phyloP scores from a whole-genome alignment of 208 protist genomes.

The Acanthamoeba triangularis region DNA sequence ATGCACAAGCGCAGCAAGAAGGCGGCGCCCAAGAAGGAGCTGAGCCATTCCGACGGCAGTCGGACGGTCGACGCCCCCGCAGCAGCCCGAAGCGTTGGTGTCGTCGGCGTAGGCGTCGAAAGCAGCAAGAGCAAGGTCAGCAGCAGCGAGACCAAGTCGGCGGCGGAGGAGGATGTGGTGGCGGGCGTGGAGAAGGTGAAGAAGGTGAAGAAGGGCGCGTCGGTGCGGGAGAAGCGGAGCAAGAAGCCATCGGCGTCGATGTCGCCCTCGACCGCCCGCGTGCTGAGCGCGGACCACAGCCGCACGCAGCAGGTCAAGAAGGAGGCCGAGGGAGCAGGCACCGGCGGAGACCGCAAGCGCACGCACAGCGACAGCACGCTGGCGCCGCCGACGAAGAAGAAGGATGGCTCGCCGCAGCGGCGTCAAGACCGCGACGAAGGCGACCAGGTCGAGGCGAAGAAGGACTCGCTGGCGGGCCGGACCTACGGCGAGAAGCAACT shows the following conservation, averaged over 20 bases:
- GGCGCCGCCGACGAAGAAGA: neutral
- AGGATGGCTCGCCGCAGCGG: neutral
- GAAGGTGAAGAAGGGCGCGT: neutral
- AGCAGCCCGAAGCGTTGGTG: neutral
- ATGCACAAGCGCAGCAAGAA: conserved; percentile 10
- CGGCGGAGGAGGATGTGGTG: neutral
- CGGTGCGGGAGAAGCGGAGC: conserved; percentile 20
- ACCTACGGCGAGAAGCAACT: conserved; percentile 32
- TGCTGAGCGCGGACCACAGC: conserved; percentile 18
- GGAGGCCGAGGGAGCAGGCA: neutral
- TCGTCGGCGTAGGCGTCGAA: neutral
- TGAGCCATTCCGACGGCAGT: neutral
- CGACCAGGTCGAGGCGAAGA: neutral
- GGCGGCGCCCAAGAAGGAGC: neutral
- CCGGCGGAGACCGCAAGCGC: neutral
- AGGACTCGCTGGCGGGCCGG: neutral
- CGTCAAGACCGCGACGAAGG: neutral
- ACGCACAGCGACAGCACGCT: neutral
- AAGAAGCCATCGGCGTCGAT: neutral
- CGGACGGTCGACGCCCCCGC: neutral
- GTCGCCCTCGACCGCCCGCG: neutral
- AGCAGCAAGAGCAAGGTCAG: neutral
- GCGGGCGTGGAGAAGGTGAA: neutral
- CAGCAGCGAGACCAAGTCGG: neutral
- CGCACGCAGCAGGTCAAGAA: neutral